These are phyloP conservation scores for Psidium friedrichsthalianum DNA, from an alignment of 345 rosid species.

Conservation along the genomic window DNA sequence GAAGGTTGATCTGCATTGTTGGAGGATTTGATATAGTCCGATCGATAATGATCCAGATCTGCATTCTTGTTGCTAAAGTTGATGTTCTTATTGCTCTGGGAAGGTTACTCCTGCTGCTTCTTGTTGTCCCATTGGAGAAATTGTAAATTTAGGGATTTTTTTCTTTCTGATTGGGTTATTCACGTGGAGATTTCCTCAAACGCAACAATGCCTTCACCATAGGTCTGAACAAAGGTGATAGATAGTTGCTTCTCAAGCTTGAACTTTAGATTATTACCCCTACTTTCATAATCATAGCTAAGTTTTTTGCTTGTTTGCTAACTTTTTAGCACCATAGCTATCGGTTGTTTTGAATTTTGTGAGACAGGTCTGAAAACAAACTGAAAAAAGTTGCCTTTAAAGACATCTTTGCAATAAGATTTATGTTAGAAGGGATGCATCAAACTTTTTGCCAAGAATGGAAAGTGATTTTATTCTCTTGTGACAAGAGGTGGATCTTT, in stretches of 20 bases:
- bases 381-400: neutral
- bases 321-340: neutral
- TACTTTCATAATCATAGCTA: neutral
- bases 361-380: neutral
- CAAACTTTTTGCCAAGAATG: neutral
- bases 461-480: neutral
- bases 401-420: neutral
- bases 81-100: neutral
- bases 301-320: neutral
- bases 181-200: neutral
- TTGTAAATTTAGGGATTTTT: neutral
- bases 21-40: constrained; percentile 1
- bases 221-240: neutral
- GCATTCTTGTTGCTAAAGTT: constrained; percentile 6
- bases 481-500: neutral
- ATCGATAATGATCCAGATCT: constrained; percentile 14
- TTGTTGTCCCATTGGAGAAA: neutral
- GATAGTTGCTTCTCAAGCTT: neutral
- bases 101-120: neutral
- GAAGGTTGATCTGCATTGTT: neutral
- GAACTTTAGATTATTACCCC: neutral
- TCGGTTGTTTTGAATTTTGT: neutral
- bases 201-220: neutral
- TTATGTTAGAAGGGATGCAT: neutral
- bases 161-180: neutral